These are phyloP conservation scores for Capronia coronata DNA, from an alignment of 2,329 filamentous ascomycete genomes.

Conservation along the genomic window DNA sequence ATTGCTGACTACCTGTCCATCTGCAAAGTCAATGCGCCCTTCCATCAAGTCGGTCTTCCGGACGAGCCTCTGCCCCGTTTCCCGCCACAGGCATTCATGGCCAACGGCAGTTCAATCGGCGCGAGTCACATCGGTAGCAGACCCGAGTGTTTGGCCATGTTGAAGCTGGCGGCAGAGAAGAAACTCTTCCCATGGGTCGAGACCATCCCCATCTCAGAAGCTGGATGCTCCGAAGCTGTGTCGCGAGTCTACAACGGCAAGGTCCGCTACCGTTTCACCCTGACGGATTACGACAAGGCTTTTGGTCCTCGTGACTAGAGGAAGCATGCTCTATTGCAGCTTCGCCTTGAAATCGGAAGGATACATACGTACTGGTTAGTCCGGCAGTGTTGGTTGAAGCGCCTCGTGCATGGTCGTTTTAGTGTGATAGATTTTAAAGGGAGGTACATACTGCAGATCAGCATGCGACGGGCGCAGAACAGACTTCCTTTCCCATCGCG, in stretches of 20 bases:
- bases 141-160: slow-evolving; percentile 64
- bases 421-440: too few relatives aligned
- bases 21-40: slow-evolving; percentile 49
- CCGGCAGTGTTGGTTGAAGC: too few relatives aligned
- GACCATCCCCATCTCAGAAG: slow-evolving; percentile 64
- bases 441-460: too few relatives aligned
- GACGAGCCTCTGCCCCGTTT: slow-evolving; percentile 63
- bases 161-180: slow-evolving; percentile 64
- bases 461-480: too few relatives aligned
- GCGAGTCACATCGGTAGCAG: slow-evolving; percentile 65
- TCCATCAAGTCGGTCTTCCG: slow-evolving; percentile 54
- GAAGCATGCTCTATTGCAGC: background rate
- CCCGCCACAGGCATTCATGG: slow-evolving; percentile 66
- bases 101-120: slow-evolving; percentile 66
- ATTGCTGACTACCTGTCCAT: slow-evolving; percentile 48
- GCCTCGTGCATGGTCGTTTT: too few relatives aligned
- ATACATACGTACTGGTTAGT: too few relatives aligned
- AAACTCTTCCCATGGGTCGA: slow-evolving; percentile 62
- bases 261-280: slow-evolving; percentile 64
- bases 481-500: too few relatives aligned
- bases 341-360: too few relatives aligned
- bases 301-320: slow-evolving; percentile 44
- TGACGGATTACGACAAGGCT: slow-evolving; percentile 56
- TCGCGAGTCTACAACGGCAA: slow-evolving; percentile 64
- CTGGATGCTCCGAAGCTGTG: slow-evolving; percentile 63